Conservation (phyloP, 2,329 filamentous ascomycete species). For the Leptoxyphium fumago region DNA sequence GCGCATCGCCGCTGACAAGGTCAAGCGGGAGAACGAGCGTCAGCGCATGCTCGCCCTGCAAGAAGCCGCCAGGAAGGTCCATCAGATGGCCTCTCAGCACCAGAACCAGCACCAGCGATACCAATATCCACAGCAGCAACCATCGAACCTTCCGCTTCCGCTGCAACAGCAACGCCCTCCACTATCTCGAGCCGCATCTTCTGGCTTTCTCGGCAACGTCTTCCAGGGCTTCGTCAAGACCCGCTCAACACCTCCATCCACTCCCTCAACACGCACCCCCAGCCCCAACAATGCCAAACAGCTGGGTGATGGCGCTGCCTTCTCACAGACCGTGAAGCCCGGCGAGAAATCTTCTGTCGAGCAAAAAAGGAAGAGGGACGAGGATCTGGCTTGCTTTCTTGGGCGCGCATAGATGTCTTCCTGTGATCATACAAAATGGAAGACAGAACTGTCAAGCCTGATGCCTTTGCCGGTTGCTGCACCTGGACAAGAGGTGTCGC, state of each 20-base stretch:
- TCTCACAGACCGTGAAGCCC: neutral
- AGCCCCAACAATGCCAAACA: neutral
- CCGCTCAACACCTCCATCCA: constrained; percentile 1
- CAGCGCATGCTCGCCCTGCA: constrained; percentile 9
- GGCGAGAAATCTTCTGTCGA: neutral
- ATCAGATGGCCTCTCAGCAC: neutral
- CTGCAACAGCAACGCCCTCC: constrained; percentile 9
- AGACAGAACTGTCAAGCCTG: too few species aligned
- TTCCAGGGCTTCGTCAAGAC: constrained; percentile 9
- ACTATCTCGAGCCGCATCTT: constrained; percentile 8
- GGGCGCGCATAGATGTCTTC: neutral
- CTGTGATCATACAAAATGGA: too few species aligned
- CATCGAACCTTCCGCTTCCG: neutral
- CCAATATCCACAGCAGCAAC: neutral
- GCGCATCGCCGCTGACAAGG: constrained; percentile 13
- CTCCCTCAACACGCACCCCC: neutral
- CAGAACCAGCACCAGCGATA: neutral
- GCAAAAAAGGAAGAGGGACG: neutral
- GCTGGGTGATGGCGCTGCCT: neutral
- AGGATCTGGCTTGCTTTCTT: neutral
- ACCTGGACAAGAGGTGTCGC: too few species aligned
- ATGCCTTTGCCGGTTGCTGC: too few species aligned
- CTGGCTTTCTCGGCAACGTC: constrained; percentile 18
- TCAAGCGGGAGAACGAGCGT: constrained; percentile 10
- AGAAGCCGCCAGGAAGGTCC: constrained; percentile 1